Base-by-base conservation (phyloP, 257 asterid species). In the Henckelia pumila region DNA sequence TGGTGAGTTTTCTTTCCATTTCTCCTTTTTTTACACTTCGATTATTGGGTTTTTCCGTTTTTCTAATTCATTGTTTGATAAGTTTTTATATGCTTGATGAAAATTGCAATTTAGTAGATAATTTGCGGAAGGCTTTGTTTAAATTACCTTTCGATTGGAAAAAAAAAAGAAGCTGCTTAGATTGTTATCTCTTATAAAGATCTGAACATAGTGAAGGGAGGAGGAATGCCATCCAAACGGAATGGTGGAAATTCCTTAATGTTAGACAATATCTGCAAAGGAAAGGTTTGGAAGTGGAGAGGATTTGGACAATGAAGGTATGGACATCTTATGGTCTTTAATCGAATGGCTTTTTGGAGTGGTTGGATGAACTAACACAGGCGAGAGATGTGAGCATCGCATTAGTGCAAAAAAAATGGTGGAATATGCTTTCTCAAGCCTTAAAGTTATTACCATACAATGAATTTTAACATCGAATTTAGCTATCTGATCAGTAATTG, bases 1-100 rank as follows among this genome's bases (percentile, higher is more conserved):
- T 91, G 87, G 97, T 91, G 72, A 83, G 96, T 79, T 71, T 40
- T 60, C 19, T 7, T 58, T 49, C 49, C 24, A 49, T 5, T 58
- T 66, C 25, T 66, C 63, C 16, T 49, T 66, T 52, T 2, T 35
- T 5, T 52, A 16, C 8, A 37, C 22, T 57, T 19, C 8, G 16
- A 25, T 59, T 9, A 28, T 59, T 56, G n/a, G 55, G 64, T 10
- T 25, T 62, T 71, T 23, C 9, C n/a, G 53, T 17, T 17, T 9
- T 53, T 67, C 28, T 66, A 8, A 2, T 29, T 29, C 23, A 0
- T 55, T 30, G 61, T 29, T 13, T 66, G 33, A 28, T 20, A 2
- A 55, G 2, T 52, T 19, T 20, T 4, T 8, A 7, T 8, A 20
- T 52, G 30, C 30, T 19, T 53, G 49, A 20, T 19, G 13, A 17